These are phyloP conservation scores for Cyberlindnera xishuangbannaensis DNA, from an alignment of 805 yeast genomes.

Conservation along the genomic window DNA sequence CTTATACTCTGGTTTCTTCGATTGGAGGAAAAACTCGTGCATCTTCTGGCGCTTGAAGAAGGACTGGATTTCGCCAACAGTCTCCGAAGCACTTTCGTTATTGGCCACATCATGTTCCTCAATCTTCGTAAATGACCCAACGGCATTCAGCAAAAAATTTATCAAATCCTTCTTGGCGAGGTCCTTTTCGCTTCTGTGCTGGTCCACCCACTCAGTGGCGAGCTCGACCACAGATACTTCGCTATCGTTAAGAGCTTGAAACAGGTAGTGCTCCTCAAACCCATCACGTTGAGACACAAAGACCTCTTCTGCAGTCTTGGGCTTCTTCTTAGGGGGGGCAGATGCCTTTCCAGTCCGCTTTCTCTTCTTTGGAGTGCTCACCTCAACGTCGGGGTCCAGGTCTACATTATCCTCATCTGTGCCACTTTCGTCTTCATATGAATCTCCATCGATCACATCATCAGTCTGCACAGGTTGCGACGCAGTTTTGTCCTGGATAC, in stretches of 20 bases:
- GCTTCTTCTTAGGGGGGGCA: constrained; percentile 2
- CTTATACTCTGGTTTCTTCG: constrained; percentile 41
- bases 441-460: constrained; percentile 20
- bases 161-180: constrained; percentile 55
- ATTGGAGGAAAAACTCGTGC: constrained; percentile 65
- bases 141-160: constrained; percentile 61
- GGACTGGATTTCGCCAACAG: constrained; percentile 66
- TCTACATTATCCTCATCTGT: constrained; percentile 8
- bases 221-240: constrained; percentile 46
- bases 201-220: constrained; percentile 54
- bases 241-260: constrained; percentile 44
- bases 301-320: too few relatives aligned
- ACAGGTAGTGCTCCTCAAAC: constrained; percentile 42
- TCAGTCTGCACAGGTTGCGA: constrained; percentile 20
- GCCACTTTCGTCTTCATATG: constrained; percentile 20
- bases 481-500: constrained; percentile 16
- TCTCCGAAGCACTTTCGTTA: constrained; percentile 63
- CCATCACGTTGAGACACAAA: constrained; percentile 34
- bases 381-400: constrained; percentile 13
- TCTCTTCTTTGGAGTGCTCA: constrained; percentile 11
- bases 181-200: constrained; percentile 37
- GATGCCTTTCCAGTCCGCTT: constrained; percentile 10
- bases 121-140: constrained; percentile 65
- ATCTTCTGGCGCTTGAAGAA: constrained; percentile 52
- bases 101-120: constrained; percentile 72